phyloP scores from a whole-genome alignment of 805 yeast genomes.

The Hanseniaspora valbyensis region DNA sequence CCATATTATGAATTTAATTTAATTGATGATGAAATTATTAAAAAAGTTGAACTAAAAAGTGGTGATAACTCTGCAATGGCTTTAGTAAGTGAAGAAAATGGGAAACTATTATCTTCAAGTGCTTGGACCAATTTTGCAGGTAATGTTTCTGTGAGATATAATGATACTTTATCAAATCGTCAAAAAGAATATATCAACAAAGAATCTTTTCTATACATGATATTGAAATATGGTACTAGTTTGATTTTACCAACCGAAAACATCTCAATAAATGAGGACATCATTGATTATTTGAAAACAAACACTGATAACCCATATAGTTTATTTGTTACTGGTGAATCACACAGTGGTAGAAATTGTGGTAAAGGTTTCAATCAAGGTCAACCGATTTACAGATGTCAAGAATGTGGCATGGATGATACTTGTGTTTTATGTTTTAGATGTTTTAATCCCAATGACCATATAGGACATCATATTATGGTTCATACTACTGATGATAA shows the following conservation, averaged over 20 bases:
- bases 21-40: not conserved
- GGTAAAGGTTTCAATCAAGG: conserved; percentile 50
- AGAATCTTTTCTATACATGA: not conserved
- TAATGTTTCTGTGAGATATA: not conserved
- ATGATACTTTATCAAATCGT: not conserved
- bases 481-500: conserved; percentile 39
- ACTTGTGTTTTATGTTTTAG: conserved; percentile 67
- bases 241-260: not conserved
- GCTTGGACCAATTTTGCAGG: not conserved
- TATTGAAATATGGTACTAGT: not conserved
- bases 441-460: conserved; percentile 64
- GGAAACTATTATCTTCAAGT: not conserved
- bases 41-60: not conserved
- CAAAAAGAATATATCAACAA: not conserved
- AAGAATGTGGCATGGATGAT: conserved; percentile 65
- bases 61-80: not conserved
- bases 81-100: not conserved
- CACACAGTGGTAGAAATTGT: conserved; percentile 55
- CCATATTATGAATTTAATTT: not conserved
- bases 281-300: not conserved
- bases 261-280: not conserved
- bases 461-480: conserved; percentile 51
- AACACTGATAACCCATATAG: not conserved
- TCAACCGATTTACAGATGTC: conserved; percentile 61
- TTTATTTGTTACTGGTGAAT: not conserved